phyloP scores from a whole-genome alignment of 2,329 filamentous ascomycete genomes.

The Phyllosticta paracitricarpa region DNA sequence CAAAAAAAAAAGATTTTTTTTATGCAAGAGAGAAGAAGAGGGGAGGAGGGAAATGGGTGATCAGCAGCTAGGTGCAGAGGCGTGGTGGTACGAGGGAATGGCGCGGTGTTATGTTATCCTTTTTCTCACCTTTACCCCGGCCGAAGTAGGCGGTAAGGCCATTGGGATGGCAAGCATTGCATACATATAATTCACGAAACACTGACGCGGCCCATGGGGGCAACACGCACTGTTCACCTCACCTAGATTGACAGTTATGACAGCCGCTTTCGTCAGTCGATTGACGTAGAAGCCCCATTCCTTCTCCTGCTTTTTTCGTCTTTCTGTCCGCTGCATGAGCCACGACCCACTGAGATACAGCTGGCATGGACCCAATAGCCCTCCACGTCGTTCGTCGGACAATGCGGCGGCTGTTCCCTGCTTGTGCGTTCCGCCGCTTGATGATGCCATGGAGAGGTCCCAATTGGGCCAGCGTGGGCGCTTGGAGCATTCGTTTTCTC shows the following conservation, averaged over 20 bases:
- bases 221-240: not conserved
- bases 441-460: not conserved
- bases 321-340: not conserved
- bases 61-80: not conserved
- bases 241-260: not conserved
- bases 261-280: not conserved
- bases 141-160: not conserved
- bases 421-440: not conserved
- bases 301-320: not conserved
- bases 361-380: not conserved
- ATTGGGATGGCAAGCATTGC: not conserved
- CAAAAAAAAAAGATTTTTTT: not conserved
- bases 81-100: not conserved
- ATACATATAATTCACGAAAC: not conserved
- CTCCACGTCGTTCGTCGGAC: not conserved
- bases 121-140: not conserved
- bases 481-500: not conserved
- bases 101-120: not conserved
- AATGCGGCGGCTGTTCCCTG: not conserved
- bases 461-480: not conserved
- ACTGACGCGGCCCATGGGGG: not conserved
- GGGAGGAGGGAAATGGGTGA: not conserved
- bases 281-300: not conserved
- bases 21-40: not conserved
- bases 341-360: not conserved